Percentiles rank a stretch among this genome's conserved stretches.
These are phyloP conservation scores for Malassezia yamatoensis DNA, from an alignment of 1,284 basidiomycete species.

Conservation along the genomic window DNA sequence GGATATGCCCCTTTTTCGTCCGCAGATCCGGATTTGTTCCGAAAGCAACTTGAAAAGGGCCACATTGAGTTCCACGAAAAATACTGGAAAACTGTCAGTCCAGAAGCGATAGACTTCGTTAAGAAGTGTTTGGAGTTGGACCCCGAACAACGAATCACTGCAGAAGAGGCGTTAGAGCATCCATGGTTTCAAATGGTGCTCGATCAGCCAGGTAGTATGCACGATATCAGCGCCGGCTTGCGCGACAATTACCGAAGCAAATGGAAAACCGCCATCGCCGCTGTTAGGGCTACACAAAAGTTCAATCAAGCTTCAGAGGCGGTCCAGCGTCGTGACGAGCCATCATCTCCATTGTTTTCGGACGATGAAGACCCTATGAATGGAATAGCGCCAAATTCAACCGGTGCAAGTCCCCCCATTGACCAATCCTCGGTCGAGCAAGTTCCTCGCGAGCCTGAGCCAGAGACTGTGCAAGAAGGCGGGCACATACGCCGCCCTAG, in stretches of 20 bases:
- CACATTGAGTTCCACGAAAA: constrained; percentile 72
- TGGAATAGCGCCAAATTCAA: too few relatives aligned
- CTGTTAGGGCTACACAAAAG: constrained; percentile 42
- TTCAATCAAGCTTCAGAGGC: constrained; percentile 23
- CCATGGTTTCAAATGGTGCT: constrained; percentile 30
- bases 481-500: constrained; percentile 1
- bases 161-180: constrained; percentile 62
- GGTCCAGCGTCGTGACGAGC: constrained; percentile 1
- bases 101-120: constrained; percentile 73
- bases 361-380: constrained; percentile 10
- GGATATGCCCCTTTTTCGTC: constrained; percentile 66
- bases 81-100: constrained; percentile 82
- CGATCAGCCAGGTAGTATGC: constrained; percentile 17
- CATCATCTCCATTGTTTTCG: constrained; percentile 12
- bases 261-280: constrained; percentile 45
- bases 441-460: not conserved
- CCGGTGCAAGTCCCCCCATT: not conserved
- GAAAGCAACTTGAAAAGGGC: constrained; percentile 70
- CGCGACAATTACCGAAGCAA: constrained; percentile 45
- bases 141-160: constrained; percentile 63
- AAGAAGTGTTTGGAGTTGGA: constrained; percentile 63
- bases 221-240: constrained; percentile 35
- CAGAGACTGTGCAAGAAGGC: not conserved
- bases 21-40: constrained; percentile 64
- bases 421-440: not conserved